Base-by-base conservation (phyloP, 805 yeast genomes). In the Sungouiella thailandica region DNA sequence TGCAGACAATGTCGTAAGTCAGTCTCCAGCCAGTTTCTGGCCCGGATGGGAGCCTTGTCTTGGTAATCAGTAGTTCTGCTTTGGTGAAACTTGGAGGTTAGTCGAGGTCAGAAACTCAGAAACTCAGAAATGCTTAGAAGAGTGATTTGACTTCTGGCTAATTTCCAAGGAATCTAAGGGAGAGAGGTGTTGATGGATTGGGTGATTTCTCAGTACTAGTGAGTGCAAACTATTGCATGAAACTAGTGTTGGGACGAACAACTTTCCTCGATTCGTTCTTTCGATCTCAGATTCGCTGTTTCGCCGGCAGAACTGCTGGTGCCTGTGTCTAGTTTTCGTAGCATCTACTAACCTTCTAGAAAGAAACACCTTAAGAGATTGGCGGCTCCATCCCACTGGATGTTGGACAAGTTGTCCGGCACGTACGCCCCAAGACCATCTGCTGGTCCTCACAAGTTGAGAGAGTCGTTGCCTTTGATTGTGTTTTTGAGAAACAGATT, bases 331-430 rank as follows among this genome's bases (percentile, higher is more conserved):
- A 9, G 7, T 19, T 19, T 19, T 19, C 22, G 22, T 19, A 28
- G 12, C 16, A 13, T 23, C 20, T 46, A 60, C 65, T 58, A 58
- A 60, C 64, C 32, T 17, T 32, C 3, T 66, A 84, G 89, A 83
- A 87, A 88, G 89, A 89, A 90, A 82, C 97, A 90, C 73, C 83
- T 89, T 72, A 89, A 90, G 83, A 88, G 97, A 83, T 83, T 90
- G 75, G 96, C 97, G 72, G 98, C 98, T 72, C 99, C 99, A 80
- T 83, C 89, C 79, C 98, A 93, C 83, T 93, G 98, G 98, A 85
- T 93, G 94, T 86, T 93, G 79, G 98, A 94, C 94, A 93, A 93
- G 78, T 80, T 93, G 77, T 85, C 97, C 67, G 99, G 99, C 70
- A 78, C 86, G 65, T 93, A 93, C 72, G 98, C 98, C 52, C 98